phyloP scores from a whole-genome alignment of 495 filamentous ascomycete genomes.

The Penicillium parvum region DNA sequence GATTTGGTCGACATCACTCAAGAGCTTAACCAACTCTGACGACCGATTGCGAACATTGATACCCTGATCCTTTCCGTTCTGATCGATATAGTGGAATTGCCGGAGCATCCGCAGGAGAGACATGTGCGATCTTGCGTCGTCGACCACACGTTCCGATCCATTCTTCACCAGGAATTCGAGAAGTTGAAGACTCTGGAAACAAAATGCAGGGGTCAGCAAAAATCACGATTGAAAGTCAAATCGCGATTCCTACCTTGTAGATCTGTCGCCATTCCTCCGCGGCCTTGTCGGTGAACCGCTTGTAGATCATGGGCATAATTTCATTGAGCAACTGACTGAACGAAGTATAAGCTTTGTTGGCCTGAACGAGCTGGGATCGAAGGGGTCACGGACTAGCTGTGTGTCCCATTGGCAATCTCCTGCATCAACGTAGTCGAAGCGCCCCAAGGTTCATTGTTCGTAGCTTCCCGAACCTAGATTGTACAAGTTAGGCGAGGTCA shows the following conservation, averaged over 20 bases:
- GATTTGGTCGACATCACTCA: slow-evolving; percentile 91
- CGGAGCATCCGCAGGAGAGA: slow-evolving; percentile 96
- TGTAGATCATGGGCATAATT: slow-evolving; percentile 99
- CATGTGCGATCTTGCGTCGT: slow-evolving; percentile 93
- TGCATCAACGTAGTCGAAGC: slow-evolving; percentile 88
- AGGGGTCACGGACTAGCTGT: slow-evolving; percentile 77
- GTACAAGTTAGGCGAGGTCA: slow-evolving; percentile 14
- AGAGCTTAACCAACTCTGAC: slow-evolving; percentile 89
- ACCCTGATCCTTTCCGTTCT: slow-evolving; percentile 96
- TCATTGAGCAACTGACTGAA: slow-evolving; percentile 91
- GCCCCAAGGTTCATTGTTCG: slow-evolving; percentile 97
- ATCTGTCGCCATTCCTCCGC: slow-evolving; percentile 99
- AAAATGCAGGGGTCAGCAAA: too few species aligned
- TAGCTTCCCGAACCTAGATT: slow-evolving; percentile 82
- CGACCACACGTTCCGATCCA: slow-evolving; percentile 94
- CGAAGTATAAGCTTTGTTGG: slow-evolving; percentile 18
- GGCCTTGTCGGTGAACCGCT: slow-evolving; percentile 95
- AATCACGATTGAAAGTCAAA: neutral
- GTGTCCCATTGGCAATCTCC: slow-evolving; percentile 96
- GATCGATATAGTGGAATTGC: slow-evolving; percentile 96
- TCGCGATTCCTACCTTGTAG: slow-evolving; percentile 64
- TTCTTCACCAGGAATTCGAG: slow-evolving; percentile 98
- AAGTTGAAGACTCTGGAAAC: slow-evolving; percentile 80
- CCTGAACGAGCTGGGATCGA: slow-evolving; percentile 9
- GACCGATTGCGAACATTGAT: slow-evolving; percentile 96